Conservation (phyloP, 306 rosid species). For the Vigna radiata region DNA sequence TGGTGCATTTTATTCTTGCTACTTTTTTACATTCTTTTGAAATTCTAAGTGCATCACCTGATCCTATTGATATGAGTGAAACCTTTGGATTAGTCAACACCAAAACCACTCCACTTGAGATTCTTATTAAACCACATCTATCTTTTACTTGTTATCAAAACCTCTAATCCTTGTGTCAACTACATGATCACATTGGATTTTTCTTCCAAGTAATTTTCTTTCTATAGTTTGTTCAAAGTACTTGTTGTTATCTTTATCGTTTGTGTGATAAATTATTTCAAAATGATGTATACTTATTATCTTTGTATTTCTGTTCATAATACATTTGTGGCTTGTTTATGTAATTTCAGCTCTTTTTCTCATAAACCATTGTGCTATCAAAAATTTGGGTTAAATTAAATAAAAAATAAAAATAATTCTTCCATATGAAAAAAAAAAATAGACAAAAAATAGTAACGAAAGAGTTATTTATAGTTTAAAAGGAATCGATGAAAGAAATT, state of each 20-base stretch:
- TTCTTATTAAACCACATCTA: conserved; percentile 32
- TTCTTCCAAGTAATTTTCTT: not conserved
- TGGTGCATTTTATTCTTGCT: conserved; percentile 18
- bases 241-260: not conserved
- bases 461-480: no score
- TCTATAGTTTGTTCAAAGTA: not conserved
- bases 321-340: no score
- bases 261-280: no score
- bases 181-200: not conserved
- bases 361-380: no score
- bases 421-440: no score
- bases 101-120: conserved; percentile 23
- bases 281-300: no score
- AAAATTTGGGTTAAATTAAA: no score
- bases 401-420: no score
- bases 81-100: conserved; percentile 8
- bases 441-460: no score
- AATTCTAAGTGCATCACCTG: not conserved
- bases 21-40: conserved; percentile 16
- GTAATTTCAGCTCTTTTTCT: no score
- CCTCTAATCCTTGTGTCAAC: not conserved
- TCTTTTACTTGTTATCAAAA: not conserved
- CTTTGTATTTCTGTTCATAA: no score
- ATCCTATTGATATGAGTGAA: conserved; percentile 39
- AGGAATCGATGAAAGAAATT: no score